Percentiles rank a stretch among this genome's conserved stretches.
Conservation (phyloP, 257 asterid genomes). For the Lycium barbarum region DNA sequence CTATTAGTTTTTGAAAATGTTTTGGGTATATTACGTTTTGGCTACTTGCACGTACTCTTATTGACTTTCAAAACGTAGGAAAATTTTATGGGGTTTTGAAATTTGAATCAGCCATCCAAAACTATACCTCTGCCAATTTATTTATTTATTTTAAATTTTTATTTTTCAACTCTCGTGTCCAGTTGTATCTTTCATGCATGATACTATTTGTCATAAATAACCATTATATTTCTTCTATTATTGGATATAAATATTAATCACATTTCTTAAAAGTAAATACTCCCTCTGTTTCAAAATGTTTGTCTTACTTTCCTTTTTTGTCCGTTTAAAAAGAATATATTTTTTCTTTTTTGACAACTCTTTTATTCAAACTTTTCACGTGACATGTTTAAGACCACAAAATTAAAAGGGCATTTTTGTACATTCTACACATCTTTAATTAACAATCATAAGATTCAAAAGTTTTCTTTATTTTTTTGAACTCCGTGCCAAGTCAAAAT, state of each 20-base stretch:
- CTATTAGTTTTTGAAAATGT: too few species aligned
- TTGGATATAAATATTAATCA: background rate
- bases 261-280: background rate
- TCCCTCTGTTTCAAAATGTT: too few species aligned
- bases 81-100: background rate
- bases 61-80: slow-evolving; percentile 11
- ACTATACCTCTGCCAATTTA: background rate
- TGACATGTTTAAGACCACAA: too few species aligned
- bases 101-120: background rate
- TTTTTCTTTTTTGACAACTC: too few species aligned
- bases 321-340: background rate
- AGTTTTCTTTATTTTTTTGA: too few species aligned
- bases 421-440: too few species aligned
- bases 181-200: background rate
- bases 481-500: too few species aligned
- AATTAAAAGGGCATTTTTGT: too few species aligned
- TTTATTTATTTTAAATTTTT: too few species aligned
- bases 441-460: too few species aligned
- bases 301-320: too few species aligned
- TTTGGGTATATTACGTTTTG: background rate
- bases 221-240: background rate
- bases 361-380: too few species aligned
- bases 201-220: background rate
- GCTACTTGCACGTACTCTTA: background rate
- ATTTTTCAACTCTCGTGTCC: background rate